A percentile compares a stretch with the other conserved stretches of the same genome.
Conservation (phyloP, 2,329 filamentous ascomycete species). For the Talaromyces islandicus region DNA sequence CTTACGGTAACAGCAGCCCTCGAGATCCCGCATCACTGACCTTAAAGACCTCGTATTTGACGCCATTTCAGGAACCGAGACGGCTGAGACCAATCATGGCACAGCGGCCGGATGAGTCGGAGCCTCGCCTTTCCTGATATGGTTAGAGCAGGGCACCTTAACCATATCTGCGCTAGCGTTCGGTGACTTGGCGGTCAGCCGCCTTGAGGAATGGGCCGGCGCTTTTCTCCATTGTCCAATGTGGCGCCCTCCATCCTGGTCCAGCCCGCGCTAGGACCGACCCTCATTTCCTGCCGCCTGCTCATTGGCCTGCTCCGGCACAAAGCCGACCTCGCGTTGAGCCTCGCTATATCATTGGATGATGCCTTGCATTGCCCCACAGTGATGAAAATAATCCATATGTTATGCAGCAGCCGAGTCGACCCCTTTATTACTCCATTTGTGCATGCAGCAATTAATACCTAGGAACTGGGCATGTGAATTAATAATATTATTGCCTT, state of each 20-base stretch:
- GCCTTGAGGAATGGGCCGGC: neutral
- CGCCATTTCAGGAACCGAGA: conserved; percentile 9
- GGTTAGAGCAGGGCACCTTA: neutral
- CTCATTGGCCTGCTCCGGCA: no score
- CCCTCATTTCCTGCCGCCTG: neutral
- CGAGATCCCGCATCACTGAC: neutral
- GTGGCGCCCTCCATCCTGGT: neutral
- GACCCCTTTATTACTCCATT: no score
- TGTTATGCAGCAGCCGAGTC: neutral
- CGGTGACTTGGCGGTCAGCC: neutral
- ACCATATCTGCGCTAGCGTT: neutral
- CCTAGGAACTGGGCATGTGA: neutral
- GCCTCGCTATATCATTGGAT: no score
- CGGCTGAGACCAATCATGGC: neutral
- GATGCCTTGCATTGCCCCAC: neutral
- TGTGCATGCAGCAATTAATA: no score
- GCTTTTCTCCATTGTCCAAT: neutral
- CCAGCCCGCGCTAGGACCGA: no score
- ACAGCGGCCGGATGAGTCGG: neutral
- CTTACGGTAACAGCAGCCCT: conserved; percentile 12
- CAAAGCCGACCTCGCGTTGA: no score
- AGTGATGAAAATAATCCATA: neutral
- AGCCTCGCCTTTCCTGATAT: neutral
- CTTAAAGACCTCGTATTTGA: neutral
- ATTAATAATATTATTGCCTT: neutral